Base-by-base conservation (phyloP, 129 eudicot species). In the carrot (Daucus carota) region DNA sequence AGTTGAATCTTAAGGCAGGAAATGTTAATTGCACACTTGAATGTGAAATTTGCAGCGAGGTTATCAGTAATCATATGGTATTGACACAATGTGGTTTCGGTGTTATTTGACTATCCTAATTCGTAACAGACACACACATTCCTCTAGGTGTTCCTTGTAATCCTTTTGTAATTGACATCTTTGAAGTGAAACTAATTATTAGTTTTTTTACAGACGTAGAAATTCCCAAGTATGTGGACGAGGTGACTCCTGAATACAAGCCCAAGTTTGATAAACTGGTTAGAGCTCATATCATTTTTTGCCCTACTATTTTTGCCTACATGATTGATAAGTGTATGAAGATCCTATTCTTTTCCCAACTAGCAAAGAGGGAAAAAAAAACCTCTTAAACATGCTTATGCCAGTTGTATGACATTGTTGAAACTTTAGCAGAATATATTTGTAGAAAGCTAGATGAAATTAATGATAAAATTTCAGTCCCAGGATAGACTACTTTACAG, bases 181-280 rank as follows among this genome's bases (percentile, higher is more conserved):
- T n/a, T 71, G 32, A 20, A 40, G 1, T 70, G 43, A 70, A 42
- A 41, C 36, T 71, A 29, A 40, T 42, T 73, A 5, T 73, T 34
- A 50, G 54, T 33, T 70, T 8, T n/a, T 74, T 26, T 74, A 70
- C 88, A 93, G 98, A 88, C 52, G 76, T 93, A 76, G 86, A 93
- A 84, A 88, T 93, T 70, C 98, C 98, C 29, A 85, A 93, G 90
- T 90, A 85, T 80, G 98, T 87, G 76, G 98, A 93, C 82, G 85
- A 72, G 31, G 96, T 92, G 18, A 93, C 97, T 38, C 92, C 95
- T 40, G 81, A 93, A 80, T 93, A 87, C 86, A 88, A 87, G 76
- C 97, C 97, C 60, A 87, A 93, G 80, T 88, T 93, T 78, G 98
- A 93, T 85, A 84, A 90, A 75, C 84, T 93, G 92, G 97, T 93